phyloP scores from a whole-genome alignment of 2,329 filamentous ascomycete species.

The Magnaporthiopsis incrustans region DNA sequence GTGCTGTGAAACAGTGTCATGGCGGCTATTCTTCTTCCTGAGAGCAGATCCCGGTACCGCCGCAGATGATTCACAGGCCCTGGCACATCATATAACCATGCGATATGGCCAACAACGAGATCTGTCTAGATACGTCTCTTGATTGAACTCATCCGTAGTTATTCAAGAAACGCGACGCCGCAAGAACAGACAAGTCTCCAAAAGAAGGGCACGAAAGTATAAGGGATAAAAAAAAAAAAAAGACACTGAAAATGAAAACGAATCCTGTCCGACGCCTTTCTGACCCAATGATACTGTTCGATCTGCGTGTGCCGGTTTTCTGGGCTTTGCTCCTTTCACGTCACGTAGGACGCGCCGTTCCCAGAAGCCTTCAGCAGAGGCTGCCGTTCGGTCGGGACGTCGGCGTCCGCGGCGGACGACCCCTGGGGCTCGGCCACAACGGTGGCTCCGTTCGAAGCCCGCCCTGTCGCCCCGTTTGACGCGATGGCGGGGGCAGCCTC shows the following conservation, averaged over 20 bases:
- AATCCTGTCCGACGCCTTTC: neutral
- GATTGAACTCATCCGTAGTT: too few relatives aligned
- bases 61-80: too few relatives aligned
- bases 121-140: too few relatives aligned
- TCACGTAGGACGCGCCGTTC: slow-evolving; percentile 32
- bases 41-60: too few relatives aligned
- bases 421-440: too few relatives aligned
- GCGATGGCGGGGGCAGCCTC: neutral
- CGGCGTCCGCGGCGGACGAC: slow-evolving; percentile 28
- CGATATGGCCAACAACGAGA: too few relatives aligned
- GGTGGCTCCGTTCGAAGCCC: neutral
- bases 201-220: neutral
- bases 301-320: neutral
- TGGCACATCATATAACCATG: too few relatives aligned
- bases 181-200: neutral
- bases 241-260: neutral
- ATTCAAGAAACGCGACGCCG: neutral
- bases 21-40: too few relatives aligned
- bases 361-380: slow-evolving; percentile 42
- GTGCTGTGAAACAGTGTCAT: too few relatives aligned
- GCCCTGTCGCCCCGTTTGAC: neutral
- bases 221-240: neutral
- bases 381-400: slow-evolving; percentile 41
- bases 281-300: neutral
- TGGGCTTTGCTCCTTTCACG: slow-evolving; percentile 6